Evolutionary conservation across 2,329 filamentous ascomycete species (phyloP), one percentile per base, ranked within the genome.

Genomic region (Hymenoscyphus occultus): DNA sequence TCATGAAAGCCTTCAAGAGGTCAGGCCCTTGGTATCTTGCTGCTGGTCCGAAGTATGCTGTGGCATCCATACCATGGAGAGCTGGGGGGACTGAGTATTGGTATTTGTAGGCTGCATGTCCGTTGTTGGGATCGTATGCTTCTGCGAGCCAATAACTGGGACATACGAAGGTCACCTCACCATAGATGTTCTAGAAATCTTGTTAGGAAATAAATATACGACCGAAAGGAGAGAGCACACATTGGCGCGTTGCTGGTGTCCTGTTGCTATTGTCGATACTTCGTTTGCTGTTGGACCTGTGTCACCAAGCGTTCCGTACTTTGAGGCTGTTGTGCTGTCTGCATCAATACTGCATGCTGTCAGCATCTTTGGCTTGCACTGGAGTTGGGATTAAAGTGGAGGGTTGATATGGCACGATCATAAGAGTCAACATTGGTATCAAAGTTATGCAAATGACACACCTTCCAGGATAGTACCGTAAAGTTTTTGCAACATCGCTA

Each of bases 81-180:
- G 76, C 73, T n/a, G 75, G 72, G 0, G 76, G 74, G 2, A 78
- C 73, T 1, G 76, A 77, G 70, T 78, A 81, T 65, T 82, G 80
- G 66, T 81, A 82, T 64, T 80, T 79, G 72, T 76, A 82, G 10
- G 56, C 56, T 9, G 14, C 56, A 39, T n/a, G 28, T 57, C 56
- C 56, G 5, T 19, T 57, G 31, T 31, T 57, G 28, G 31, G 31
- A 16, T 57, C 32, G 65, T 77, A 84, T 0, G 81, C 81, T 54
- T 78, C 75, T 1, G 79, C 77, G 39, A 84, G 74, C 82, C 81
- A 85, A 73, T 84, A 84, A 1, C 78, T 78, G 0, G 83, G 80
- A 68, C 83, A 85, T 22, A 83, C 77, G 62, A 84, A 84, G 0
- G 81, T 84, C 1, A 79, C 78, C 74, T 86, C 83, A 45, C 77